phyloP scores from a whole-genome alignment of 2,329 filamentous ascomycete genomes.

The Cytospora mali region DNA sequence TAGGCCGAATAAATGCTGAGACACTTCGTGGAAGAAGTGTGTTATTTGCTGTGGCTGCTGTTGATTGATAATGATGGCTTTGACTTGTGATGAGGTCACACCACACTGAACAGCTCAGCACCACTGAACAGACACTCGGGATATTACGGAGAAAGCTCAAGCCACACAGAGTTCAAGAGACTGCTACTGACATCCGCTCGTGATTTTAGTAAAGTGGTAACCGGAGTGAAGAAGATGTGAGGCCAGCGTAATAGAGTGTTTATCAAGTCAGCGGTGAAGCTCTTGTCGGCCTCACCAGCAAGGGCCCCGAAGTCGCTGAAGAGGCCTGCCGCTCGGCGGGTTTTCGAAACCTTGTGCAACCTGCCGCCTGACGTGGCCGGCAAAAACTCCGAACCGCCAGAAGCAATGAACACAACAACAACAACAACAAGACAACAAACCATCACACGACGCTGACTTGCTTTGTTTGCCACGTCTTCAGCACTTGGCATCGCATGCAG shows the following conservation, averaged over 20 bases:
- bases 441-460: not conserved
- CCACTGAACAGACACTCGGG: constrained; percentile 12
- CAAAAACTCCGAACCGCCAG: not conserved
- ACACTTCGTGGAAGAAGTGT: too few species aligned
- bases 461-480: constrained; percentile 11
- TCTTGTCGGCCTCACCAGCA: not conserved
- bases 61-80: not conserved
- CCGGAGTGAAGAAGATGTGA: too few species aligned
- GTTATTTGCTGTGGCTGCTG: too few species aligned
- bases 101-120: not conserved
- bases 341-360: too few species aligned
- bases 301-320: not conserved
- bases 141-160: constrained; percentile 14
- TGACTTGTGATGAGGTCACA: constrained; percentile 6
- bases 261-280: not conserved
- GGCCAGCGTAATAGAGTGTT: too few species aligned
- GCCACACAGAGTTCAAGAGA: not conserved
- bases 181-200: not conserved
- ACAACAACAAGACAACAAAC: not conserved
- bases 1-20: too few species aligned
- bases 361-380: not conserved
- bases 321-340: not conserved
- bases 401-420: not conserved
- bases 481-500: not conserved
- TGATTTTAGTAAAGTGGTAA: not conserved